These are phyloP conservation scores for Candolleomyces efflorescens DNA, from an alignment of 768 basidiomycete genomes.

Conservation along the genomic window DNA sequence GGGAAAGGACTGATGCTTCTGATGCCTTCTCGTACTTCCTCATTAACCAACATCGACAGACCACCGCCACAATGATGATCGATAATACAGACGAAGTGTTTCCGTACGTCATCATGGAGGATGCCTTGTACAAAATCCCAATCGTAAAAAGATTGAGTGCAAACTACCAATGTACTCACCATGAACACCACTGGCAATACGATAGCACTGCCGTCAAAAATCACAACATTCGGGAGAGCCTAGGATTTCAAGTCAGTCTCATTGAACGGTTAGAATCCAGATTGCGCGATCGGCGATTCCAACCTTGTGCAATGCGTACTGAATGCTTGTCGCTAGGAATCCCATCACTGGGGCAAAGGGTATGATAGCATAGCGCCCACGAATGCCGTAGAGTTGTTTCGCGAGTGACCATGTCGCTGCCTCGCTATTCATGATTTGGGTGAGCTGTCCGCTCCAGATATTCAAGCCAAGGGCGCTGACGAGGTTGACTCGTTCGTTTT, in stretches of 20 bases:
- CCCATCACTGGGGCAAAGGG: slow-evolving; percentile 36
- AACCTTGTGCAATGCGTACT: not conserved
- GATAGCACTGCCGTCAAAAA: not conserved
- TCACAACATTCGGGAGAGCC: not conserved
- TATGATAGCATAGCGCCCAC: slow-evolving; percentile 53
- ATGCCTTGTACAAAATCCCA: not conserved
- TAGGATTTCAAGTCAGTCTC: no score
- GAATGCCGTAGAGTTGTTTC: slow-evolving; percentile 49
- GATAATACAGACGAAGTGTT: not conserved
- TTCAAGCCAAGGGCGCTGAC: slow-evolving; percentile 51
- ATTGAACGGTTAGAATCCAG: no score
- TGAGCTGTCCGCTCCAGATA: slow-evolving; percentile 54
- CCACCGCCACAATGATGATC: not conserved
- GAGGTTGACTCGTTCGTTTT: slow-evolving; percentile 50
- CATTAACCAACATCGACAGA: not conserved
- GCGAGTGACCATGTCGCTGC: slow-evolving; percentile 65
- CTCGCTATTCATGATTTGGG: slow-evolving; percentile 51
- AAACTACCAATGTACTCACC: not conserved
- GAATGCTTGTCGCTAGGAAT: not conserved
- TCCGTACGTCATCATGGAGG: slow-evolving; percentile 1
- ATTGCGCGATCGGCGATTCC: not conserved
- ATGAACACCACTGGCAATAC: not conserved
- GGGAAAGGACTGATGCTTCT: not conserved
- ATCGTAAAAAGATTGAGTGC: not conserved
- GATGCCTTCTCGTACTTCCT: not conserved